Base-by-base conservation (phyloP, 1,139 yeast species). In the Ashbya aceris region DNA sequence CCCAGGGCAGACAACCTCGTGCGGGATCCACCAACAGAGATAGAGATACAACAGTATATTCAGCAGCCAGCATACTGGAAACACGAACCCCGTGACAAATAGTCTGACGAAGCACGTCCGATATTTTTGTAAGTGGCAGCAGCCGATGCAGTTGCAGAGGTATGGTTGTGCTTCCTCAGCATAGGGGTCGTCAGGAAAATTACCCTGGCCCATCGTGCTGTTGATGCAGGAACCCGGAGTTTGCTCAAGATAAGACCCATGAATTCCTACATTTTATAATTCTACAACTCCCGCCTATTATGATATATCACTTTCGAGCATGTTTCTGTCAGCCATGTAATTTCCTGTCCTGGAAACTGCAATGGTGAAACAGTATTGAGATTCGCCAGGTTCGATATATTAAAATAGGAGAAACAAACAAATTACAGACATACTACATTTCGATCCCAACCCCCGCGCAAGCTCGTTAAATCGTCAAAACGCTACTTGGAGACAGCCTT, bases 401-500 rank as follows among this genome's bases (percentile, higher is more conserved):
- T 17, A 17, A 17, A 17, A 17, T 17, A 17, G 23, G 23, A 17
- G 23, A 35, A 12, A 28, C 26, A n/a, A 23, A 7, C 8, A 29
- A 39, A 27, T 20, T 14, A 33, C 31, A 35, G 30, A 23, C 14
- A 39, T 8, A 27, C 27, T 37, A 12, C 30, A 14, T 27, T 17
- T 38, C 30, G 26, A 26, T 9, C 9, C 11, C 14, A 14, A 12
- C 20, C 11, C 32, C 28, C 9, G 23, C 5, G 23, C 23, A 17
- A 17, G 23, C 23, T 17, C 23, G 23, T 17, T 4, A 17, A 17
- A 3, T 6, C 23, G 27, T 32, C 32, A 12, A 30, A 13, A 13
- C 8, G 29, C 10, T 33, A 35, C 28, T 11, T n/a, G 64, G 64
- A 44, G 44, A 30, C 13, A 30, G 45, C 61, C 57, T 56, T 65